A percentile compares a stretch with the other conserved stretches of the same genome.
Conservation (phyloP, 1,284 basidiomycete species). For the Austroboletus rostrupii region DNA sequence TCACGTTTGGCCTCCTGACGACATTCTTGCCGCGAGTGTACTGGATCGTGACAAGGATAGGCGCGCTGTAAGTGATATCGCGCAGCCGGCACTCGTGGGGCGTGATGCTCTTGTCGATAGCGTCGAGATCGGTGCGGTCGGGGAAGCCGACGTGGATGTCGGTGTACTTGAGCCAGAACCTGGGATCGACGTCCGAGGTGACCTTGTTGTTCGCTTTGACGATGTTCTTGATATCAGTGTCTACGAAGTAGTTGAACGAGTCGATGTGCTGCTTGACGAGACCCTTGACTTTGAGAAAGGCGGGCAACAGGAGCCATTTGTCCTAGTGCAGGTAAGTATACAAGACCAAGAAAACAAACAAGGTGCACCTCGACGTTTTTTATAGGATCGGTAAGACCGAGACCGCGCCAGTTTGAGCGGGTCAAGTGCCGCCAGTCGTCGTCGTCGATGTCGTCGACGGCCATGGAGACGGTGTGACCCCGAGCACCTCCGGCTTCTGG, state of each 20-base stretch:
- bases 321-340: conserved; percentile 53
- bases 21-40: conserved; percentile 93
- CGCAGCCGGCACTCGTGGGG: conserved; percentile 97
- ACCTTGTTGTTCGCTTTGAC: conserved; percentile 91
- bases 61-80: conserved; percentile 94
- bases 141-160: conserved; percentile 94
- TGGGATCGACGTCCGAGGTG: conserved; percentile 94
- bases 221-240: conserved; percentile 96
- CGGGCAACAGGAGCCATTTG: conserved; percentile 95
- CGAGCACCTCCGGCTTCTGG: not conserved
- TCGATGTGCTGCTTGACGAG: conserved; percentile 99
- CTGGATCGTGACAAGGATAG: conserved; percentile 92
- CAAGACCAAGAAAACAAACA: not conserved
- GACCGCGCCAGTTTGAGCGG: conserved; percentile 61
- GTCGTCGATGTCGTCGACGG: conserved; percentile 32
- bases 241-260: conserved; percentile 99
- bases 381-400: conserved; percentile 74
- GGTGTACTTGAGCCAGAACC: conserved; percentile 96
- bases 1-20: conserved; percentile 79
- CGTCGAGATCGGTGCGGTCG: conserved; percentile 80
- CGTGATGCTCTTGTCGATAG: conserved; percentile 82
- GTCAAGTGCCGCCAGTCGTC: conserved; percentile 62
- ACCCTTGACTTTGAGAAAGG: conserved; percentile 94
- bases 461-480: conserved; percentile 1
- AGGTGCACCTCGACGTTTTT: conserved; percentile 67